phyloP scores from a whole-genome alignment of 2,329 filamentous ascomycete genomes.

The Cylindrodendrum hubeiense region DNA sequence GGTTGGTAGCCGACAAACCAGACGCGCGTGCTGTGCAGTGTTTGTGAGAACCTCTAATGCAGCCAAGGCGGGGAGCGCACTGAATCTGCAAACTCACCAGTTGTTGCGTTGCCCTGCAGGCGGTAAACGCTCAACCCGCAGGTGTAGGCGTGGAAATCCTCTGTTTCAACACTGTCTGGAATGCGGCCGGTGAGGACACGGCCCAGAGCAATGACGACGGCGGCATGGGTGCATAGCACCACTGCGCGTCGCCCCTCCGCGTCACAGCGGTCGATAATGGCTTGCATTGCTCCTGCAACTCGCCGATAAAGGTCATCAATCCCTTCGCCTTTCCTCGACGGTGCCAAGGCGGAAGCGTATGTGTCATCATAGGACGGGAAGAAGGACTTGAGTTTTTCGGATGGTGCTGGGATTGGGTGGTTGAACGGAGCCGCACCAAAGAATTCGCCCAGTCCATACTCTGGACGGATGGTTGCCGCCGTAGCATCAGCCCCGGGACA shows the following conservation, averaged over 20 bases:
- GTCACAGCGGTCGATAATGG: slow-evolving; percentile 81
- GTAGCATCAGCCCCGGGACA: slow-evolving; percentile 25
- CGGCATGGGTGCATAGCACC: slow-evolving; percentile 90
- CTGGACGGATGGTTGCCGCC: slow-evolving; percentile 62
- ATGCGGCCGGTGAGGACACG: slow-evolving; percentile 83
- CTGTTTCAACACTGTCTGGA: slow-evolving; percentile 76
- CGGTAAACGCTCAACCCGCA: slow-evolving; percentile 80
- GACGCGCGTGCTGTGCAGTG: slow-evolving; percentile 28
- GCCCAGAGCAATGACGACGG: slow-evolving; percentile 87
- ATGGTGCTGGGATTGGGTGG: slow-evolving; percentile 82
- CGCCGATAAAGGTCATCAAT: slow-evolving; percentile 85
- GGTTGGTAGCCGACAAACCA: slow-evolving; percentile 21
- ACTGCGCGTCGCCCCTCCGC: slow-evolving; percentile 76
- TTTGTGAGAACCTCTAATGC: slow-evolving; percentile 26
- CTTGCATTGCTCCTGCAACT: slow-evolving; percentile 75
- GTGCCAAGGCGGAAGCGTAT: slow-evolving; percentile 74
- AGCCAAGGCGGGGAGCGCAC: slow-evolving; percentile 12
- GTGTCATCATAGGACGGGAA: slow-evolving; percentile 73
- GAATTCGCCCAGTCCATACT: slow-evolving; percentile 82
- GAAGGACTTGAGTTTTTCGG: slow-evolving; percentile 71
- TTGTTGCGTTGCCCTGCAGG: slow-evolving; percentile 19
- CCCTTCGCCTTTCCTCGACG: slow-evolving; percentile 80
- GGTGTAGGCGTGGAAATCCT: slow-evolving; percentile 89
- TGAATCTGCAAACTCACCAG: slow-evolving; percentile 34
- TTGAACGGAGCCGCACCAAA: slow-evolving; percentile 88